Base-by-base conservation (phyloP, 495 filamentous ascomycete species). In the Lophiotrema nucula region DNA sequence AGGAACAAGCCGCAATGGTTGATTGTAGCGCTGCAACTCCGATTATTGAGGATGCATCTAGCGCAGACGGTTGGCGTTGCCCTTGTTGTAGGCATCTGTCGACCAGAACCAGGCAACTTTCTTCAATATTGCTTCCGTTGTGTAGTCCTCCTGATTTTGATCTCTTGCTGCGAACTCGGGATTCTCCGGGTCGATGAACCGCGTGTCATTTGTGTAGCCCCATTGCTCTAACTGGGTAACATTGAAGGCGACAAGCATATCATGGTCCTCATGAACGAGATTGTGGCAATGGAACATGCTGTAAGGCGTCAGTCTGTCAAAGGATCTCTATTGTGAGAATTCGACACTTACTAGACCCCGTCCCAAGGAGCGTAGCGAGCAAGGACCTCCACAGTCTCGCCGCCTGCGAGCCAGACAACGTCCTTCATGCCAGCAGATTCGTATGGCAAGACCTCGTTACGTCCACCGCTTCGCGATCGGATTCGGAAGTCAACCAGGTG, bases 221-320 rank as follows among this genome's bases (percentile, higher is more conserved):
- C 76, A 73, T 51, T 77, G 70, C 0, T 61, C 48, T 4, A 80
- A 64, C 11, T 61, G 65, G 10, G 78, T 78, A 19, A 82, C 75
- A 53, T 83, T 83, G 64, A 83, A 81, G n/a, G 77, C 80, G 0
- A 70, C 79, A 75, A 83, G 79, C 81, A 83, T 83, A 47, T 80
- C 80, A 61, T 83, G 71, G 60, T 83, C 81, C 60, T 83, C 81
- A 58, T 83, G 81, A 42, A 83, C 71, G 31, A 81, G 69, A 49
- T 83, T 83, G 61, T 83, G 81, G 70, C 62, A 65, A 39, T 61
- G 56, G 33, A 61, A 60, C 56, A 65, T 60, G 47, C 33, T 52
- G n/a, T 49, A 1, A 4, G 3, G 18, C 2, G 45, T 49, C 19
- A 49, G 33, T 33, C 22, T 11, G 31, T 8, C 8, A 35, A 35